Base-by-base conservation (phyloP, 2,329 filamentous ascomycete genomes). In the Calycina marina region DNA sequence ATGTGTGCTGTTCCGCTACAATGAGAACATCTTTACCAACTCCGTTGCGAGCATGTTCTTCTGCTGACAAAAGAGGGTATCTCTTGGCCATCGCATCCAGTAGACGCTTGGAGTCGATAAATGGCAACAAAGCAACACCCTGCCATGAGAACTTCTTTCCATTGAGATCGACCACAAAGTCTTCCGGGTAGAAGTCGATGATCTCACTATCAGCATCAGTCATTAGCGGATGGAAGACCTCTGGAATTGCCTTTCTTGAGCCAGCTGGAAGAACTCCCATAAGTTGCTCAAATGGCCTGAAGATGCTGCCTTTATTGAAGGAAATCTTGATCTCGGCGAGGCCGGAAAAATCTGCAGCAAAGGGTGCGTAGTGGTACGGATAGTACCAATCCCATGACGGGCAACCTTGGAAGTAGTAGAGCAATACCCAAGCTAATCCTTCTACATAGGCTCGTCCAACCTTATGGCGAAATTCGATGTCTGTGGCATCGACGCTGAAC, bases 331-430 rank as follows among this genome's bases (percentile, higher is more conserved):
- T 74, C 44, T 84, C 75, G 32, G 67, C 71, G 28, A 98, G 65
- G 35, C 86, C 77, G 37, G 80, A 77, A 55, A 98, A 98, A 55
- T 98, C 90, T 32, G 85, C 81, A 2, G 90, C 90, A 53, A 98
- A 98, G 3, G 92, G 90, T 1, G 90, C 92, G 53, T 98, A 98
- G 53, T 98, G 90, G 51, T 96, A 93, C 1, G 90, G 90, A 51
- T 94, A 98, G 55, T 90, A 98, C 90, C 90, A 98, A 32, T 88
- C 92, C 90, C 92, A 98, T 0, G 85, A 94, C 14, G 90, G 85
- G 48, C 90, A 98, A 15, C 90, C 90, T 56, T 98, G 90, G 56
- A 94, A 93, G 55, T 98, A 98, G 58, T 98, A 98, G 20, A 86
- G 65, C 31, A 98, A 62, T 24, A 98, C 90, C 90, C 92, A 98